A percentile compares a stretch with the other conserved stretches of the same genome.
Conservation (phyloP, 345 rosid species). For the Erodium maritimum region DNA sequence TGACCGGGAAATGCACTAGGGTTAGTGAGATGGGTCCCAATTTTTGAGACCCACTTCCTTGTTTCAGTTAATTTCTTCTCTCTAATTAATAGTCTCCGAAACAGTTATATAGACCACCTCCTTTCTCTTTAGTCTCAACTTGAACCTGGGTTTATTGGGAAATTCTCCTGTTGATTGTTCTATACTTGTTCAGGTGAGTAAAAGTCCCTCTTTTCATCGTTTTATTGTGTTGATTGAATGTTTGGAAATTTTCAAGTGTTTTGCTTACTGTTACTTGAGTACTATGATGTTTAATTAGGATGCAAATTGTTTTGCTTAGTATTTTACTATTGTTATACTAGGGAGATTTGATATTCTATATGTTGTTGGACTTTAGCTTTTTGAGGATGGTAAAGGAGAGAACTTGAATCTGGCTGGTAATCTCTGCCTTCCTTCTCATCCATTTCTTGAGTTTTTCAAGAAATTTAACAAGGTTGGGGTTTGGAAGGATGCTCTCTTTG, state of each 20-base stretch:
- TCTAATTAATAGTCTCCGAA: neutral
- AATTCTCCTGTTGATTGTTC: constrained; percentile 8
- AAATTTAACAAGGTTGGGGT: too few relatives aligned
- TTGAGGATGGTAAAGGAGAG: constrained; percentile 8
- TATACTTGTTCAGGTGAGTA: constrained; percentile 4
- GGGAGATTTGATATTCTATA: too few relatives aligned
- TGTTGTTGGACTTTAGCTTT: constrained; percentile 1
- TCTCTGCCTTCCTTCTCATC: neutral
- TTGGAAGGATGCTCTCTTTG: too few relatives aligned
- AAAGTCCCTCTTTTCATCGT: neutral
- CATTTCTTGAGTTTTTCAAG: too few relatives aligned
- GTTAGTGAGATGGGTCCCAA: neutral
- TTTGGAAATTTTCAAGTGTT: too few relatives aligned
- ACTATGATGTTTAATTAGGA: constrained; percentile 6
- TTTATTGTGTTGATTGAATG: too few relatives aligned
- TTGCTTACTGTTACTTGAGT: constrained; percentile 1
- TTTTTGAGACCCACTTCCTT: constrained; percentile 10
- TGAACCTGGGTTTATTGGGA: neutral
- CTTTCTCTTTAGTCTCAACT: neutral
- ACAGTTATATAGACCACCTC: neutral
- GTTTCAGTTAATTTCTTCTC: neutral
- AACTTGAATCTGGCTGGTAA: constrained; percentile 3
- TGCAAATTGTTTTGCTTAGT: neutral
- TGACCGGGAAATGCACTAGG: neutral
- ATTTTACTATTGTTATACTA: constrained; percentile 1